A percentile compares a stretch with the other conserved stretches of the same genome.
These are phyloP conservation scores for Fragaria ananassa DNA, from an alignment of 306 rosid species.

Conservation along the genomic window DNA sequence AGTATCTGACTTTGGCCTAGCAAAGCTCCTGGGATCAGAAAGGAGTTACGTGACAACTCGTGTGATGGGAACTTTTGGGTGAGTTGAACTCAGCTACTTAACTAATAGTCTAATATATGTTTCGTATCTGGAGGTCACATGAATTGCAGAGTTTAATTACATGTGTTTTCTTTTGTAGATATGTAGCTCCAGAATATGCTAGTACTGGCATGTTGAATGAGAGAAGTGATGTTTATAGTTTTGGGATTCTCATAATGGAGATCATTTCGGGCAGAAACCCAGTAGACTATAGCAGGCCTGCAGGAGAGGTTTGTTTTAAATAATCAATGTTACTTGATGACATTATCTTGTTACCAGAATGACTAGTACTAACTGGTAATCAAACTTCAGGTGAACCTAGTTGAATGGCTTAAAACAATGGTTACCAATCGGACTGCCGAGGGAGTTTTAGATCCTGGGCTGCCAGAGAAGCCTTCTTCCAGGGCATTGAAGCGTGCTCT, in stretches of 20 bases:
- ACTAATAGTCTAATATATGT: neutral
- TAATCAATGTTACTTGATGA: neutral
- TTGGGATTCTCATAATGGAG: constrained; percentile 62
- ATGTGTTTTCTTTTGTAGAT: constrained; percentile 32
- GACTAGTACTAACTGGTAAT: constrained; percentile 11
- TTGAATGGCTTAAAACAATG: constrained; percentile 63
- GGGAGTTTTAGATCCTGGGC: constrained; percentile 54
- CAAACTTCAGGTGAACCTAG: constrained; percentile 52
- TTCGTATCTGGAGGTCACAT: neutral
- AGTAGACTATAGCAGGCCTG: constrained; percentile 53
- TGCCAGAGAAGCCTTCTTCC: constrained; percentile 57
- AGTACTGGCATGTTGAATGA: constrained; percentile 68
- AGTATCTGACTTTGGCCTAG: constrained; percentile 64
- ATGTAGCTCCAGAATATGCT: constrained; percentile 70
- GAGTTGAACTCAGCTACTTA: constrained; percentile 17
- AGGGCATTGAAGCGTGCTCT: constrained; percentile 61
- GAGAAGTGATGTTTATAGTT: constrained; percentile 61
- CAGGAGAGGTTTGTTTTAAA: constrained; percentile 48
- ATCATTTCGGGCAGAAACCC: constrained; percentile 63
- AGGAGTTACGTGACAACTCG: constrained; percentile 63
- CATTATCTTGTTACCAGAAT: neutral
- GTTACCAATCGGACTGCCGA: constrained; percentile 53
- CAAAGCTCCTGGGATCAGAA: constrained; percentile 61
- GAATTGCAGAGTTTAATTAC: neutral
- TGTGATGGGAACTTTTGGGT: constrained; percentile 72